phyloP scores from a whole-genome alignment of 2,329 filamentous ascomycete species.

The Hymenoscyphus linearis region DNA sequence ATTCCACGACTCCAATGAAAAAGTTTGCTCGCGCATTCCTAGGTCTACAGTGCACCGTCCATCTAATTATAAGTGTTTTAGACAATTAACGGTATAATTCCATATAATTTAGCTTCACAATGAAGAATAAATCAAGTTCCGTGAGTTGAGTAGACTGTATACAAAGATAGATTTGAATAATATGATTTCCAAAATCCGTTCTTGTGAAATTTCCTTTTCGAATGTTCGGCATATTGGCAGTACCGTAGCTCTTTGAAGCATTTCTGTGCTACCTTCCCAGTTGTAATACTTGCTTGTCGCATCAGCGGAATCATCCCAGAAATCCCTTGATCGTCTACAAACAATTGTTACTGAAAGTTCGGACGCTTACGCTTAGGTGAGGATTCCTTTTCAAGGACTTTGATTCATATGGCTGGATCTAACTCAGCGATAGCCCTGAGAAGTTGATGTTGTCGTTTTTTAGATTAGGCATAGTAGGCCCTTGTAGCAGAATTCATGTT shows the following conservation, averaged over 20 bases:
- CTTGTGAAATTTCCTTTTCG: not conserved
- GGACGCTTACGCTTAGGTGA: not conserved
- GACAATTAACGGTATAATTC: not conserved
- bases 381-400: not conserved
- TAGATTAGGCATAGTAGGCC: not conserved
- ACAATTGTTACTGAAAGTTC: not conserved
- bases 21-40: too few relatives aligned
- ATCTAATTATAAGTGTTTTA: not conserved
- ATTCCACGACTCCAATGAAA: not conserved
- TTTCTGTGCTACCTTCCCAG: not conserved
- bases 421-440: not conserved
- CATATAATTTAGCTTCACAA: not conserved
- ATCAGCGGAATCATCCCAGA: not conserved
- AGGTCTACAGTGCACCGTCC: not conserved
- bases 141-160: not conserved
- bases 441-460: not conserved
- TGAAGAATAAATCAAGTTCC: not conserved
- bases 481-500: not conserved
- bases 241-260: not conserved
- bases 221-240: not conserved
- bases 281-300: not conserved
- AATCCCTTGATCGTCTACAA: not conserved
- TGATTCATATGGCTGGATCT: not conserved
- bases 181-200: not conserved
- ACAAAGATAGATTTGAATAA: not conserved